Percentiles rank a stretch among this genome's conserved stretches.
These are phyloP conservation scores for Cenchrus fungigraminus DNA, from an alignment of 176 grass and related monocot genomes.

Conservation along the genomic window DNA sequence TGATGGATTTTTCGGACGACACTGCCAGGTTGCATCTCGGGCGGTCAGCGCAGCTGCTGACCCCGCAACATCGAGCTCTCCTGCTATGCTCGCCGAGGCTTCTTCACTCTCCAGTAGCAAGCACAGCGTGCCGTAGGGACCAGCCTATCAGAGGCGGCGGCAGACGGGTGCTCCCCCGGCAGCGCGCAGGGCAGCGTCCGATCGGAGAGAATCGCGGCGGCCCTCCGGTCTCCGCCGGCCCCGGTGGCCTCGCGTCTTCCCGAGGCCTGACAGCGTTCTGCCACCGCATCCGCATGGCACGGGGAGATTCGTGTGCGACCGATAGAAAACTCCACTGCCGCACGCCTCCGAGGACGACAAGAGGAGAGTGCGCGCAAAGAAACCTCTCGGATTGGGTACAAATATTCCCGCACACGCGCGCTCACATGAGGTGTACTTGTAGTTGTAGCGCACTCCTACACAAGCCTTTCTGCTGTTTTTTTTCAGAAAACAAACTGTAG, in stretches of 20 bases:
- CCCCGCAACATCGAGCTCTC: no score
- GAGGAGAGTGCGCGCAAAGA: conserved; percentile 31
- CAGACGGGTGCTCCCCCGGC: conserved; percentile 52
- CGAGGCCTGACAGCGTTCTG: conserved; percentile 55
- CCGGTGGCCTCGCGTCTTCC: conserved; percentile 15
- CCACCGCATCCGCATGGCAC: conserved; percentile 30
- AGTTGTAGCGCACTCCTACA: no score
- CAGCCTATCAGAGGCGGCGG: neutral
- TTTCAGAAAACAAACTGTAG: no score
- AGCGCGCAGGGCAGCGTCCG: conserved; percentile 40
- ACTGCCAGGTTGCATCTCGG: no score
- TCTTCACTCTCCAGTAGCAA: no score
- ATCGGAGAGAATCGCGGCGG: conserved; percentile 45
- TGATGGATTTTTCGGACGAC: no score
- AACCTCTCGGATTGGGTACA: conserved; percentile 27
- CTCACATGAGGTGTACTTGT: no score
- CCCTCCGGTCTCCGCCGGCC: conserved; percentile 1
- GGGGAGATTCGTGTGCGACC: neutral
- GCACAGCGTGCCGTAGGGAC: no score
- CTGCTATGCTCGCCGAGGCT: no score
- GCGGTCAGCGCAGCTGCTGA: no score
- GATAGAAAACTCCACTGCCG: neutral
- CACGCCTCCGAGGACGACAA: neutral
- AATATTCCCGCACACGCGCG: neutral
- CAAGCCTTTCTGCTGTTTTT: no score